Base-by-base conservation (phyloP, 306 rosid genomes). In the Pyrus betulifolia region DNA sequence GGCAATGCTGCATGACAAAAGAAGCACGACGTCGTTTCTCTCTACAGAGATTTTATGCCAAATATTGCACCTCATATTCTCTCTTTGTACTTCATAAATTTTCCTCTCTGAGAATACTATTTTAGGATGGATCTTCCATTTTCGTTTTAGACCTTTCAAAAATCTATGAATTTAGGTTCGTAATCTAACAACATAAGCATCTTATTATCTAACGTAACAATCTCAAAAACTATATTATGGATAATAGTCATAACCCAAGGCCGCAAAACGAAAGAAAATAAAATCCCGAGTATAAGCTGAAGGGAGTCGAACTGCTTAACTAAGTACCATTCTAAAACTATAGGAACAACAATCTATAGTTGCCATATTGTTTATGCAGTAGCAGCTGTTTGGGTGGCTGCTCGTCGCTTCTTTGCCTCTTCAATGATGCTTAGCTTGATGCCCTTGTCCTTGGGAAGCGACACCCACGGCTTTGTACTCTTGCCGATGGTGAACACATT, bases 381-480 rank as follows among this genome's bases (percentile, higher is more conserved):
- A 27, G 79, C 71, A 12, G 90, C 83, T 69, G 88, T 81, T 82
- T 89, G 92, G 60, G 38, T 33, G 8, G 93, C 82, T 0, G 91
- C 84, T 65, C 72, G 82, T 85, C 96, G 87, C 78, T 90, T 89
- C 85, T 91, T 86, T 28, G 98, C 94, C 77, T 93, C 98, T 72
- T 93, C 98, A 70, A 93, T 82, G 81, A 93, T 87, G 10, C 91
- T 30, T 11, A 93, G 79, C 85, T 93, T 90, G 57, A 93, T 89
- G 82, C 98, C 98, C 87, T 89, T 93, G 30, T 96, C 98, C 94
- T 93, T 90, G 12, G 98, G 98, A 38, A 93, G 91, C 22, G 96
- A 83, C 2, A 93, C 71, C 96, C 94, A 93, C 4, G 96, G 96
- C 52, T 89, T 93, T 0, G 93, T 77, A 1, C 96, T 96, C 87